Evolutionary conservation across 2,329 filamentous ascomycete species (phyloP), one percentile per base, ranked within the genome.

Genomic region (Arachnomyces sp.): DNA sequence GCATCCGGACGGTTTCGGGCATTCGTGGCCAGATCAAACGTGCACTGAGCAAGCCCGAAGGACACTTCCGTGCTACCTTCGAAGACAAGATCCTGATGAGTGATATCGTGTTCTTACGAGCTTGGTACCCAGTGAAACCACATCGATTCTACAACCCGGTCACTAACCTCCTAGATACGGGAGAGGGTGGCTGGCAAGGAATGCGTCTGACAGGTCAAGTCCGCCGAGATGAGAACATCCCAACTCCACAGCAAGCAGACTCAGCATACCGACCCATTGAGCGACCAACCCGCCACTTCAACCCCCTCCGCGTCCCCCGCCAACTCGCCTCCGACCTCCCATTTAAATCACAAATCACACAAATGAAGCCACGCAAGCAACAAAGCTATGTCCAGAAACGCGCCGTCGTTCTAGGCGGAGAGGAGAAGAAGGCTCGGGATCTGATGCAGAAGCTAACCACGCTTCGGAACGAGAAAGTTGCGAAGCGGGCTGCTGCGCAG

Each of bases 41-140:
- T 45, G 90, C 92, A 0, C 74, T 98, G 1, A 82, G 80, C 60
- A 94, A 95, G 55, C 90, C 92, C 1, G 92, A 98, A 50, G 92
- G 92, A 36, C 84, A 90, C 66, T 96, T 93, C 78, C 81, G 93
- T 55, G 92, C 92, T 16, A 96, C 92, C 0, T 98, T 98, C 53
- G 92, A 98, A 65, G 92, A 98, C 75, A 98, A 96, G 71, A 86
- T 98, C 46, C 74, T 98, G 38, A 88, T 95, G 77, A 87, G 82
- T 62, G 92, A 98, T 61, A 93, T 98, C 51, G 85, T 96, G 46
- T 96, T 98, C 72, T 68, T 98, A 30, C 79, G 92, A 36, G 90
- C 92, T 2, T 98, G 93, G 93, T 96, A 93, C 65, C 87, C 92
- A 7, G 82, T 98, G 63, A 88, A 88, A 57, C 92, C 92, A 2